phyloP scores from a whole-genome alignment of 257 asterid genomes.

The Hygrophila difformis region DNA sequence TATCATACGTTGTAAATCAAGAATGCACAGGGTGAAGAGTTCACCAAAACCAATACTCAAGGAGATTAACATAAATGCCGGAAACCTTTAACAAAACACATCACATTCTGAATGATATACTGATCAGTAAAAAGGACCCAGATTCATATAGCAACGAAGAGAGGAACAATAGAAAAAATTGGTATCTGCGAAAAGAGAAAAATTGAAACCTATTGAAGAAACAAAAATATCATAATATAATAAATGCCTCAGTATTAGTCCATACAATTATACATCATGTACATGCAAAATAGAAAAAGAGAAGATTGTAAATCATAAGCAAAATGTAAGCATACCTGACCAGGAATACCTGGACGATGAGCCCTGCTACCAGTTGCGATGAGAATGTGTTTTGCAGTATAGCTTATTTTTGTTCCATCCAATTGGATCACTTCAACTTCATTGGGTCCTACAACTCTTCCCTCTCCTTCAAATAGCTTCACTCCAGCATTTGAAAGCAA shows the following conservation, averaged over 20 bases:
- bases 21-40: too few relatives aligned
- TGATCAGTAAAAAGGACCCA: too few relatives aligned
- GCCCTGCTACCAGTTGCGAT: slow-evolving; percentile 97
- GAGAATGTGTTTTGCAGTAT: slow-evolving; percentile 79
- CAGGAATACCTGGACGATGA: slow-evolving; percentile 70
- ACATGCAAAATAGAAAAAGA: slow-evolving; percentile 6
- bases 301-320: neutral
- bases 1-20: too few relatives aligned
- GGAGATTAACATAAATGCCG: too few relatives aligned
- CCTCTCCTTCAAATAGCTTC: slow-evolving; percentile 96
- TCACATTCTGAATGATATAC: too few relatives aligned
- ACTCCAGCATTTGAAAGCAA: slow-evolving; percentile 85
- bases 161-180: too few relatives aligned
- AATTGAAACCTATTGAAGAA: too few relatives aligned
- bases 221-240: neutral
- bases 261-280: neutral
- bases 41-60: too few relatives aligned
- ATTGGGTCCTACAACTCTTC: slow-evolving; percentile 84
- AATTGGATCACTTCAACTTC: slow-evolving; percentile 83
- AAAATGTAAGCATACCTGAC: slow-evolving; percentile 45
- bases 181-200: too few relatives aligned
- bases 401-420: slow-evolving; percentile 89
- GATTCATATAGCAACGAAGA: too few relatives aligned
- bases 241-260: too few relatives aligned
- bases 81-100: too few relatives aligned